Percentiles rank a stretch among this genome's conserved stretches.
phyloP scores from a whole-genome alignment of 202 grass and related monocot genomes.

The Cymbopogon flexuosus region DNA sequence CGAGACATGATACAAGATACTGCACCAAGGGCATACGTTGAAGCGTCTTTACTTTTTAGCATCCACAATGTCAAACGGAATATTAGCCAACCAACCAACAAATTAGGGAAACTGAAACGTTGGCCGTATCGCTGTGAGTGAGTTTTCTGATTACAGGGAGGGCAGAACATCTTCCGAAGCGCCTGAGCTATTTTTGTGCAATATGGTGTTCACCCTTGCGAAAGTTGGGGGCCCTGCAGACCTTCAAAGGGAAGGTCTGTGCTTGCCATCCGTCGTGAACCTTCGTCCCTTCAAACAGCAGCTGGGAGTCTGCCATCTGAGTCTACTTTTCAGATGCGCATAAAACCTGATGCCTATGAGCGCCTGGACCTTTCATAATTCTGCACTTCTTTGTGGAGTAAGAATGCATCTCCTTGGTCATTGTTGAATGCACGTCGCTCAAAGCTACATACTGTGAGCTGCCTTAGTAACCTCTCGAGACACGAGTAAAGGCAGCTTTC shows the following conservation, averaged over 20 bases:
- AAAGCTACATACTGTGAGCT: slow-evolving; percentile 77
- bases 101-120: neutral
- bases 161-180: neutral
- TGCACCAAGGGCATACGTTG: neutral
- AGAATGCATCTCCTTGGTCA: slow-evolving; percentile 73
- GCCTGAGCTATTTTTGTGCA: neutral
- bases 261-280: neutral
- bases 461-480: slow-evolving; percentile 83
- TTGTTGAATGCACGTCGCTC: slow-evolving; percentile 57
- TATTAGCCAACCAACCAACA: slow-evolving; percentile 27
- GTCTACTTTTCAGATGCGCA: slow-evolving; percentile 6
- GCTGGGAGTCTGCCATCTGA: slow-evolving; percentile 44
- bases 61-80: slow-evolving; percentile 25
- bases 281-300: slow-evolving; percentile 43
- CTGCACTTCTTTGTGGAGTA: slow-evolving; percentile 76
- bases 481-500: slow-evolving; percentile 68
- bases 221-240: slow-evolving; percentile 26
- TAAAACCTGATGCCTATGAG: slow-evolving; percentile 15
- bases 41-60: neutral
- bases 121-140: neutral
- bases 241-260: slow-evolving; percentile 16
- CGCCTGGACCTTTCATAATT: slow-evolving; percentile 27
- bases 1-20: neutral
- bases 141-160: slow-evolving; percentile 32
- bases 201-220: neutral